phyloP scores from a whole-genome alignment of 2,329 filamentous ascomycete species.

The Diatrype stigma region DNA sequence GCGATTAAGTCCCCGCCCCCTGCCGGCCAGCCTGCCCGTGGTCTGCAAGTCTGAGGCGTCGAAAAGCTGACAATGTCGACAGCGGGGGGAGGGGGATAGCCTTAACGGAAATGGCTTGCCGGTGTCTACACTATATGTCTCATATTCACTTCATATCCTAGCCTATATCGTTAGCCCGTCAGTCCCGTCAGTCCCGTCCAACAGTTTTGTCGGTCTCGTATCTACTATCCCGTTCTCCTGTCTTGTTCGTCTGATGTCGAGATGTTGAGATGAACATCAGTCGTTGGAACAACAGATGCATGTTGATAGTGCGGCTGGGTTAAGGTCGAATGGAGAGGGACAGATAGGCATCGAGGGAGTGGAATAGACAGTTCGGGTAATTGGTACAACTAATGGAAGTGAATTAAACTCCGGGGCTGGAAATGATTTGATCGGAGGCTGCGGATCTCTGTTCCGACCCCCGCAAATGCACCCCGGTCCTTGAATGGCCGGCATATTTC shows the following conservation, averaged over 20 bases:
- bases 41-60: not conserved
- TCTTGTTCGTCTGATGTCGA: not conserved
- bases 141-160: no score
- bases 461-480: not conserved
- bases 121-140: no score
- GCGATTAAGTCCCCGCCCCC: not conserved
- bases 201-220: no score
- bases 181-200: no score
- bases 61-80: no score
- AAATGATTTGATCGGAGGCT: not conserved
- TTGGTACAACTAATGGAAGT: not conserved
- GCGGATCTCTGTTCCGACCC: not conserved
- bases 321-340: not conserved
- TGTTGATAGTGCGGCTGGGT: not conserved
- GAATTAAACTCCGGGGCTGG: not conserved
- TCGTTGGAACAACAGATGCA: not conserved
- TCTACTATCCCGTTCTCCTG: not conserved
- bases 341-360: not conserved
- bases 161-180: no score
- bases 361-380: not conserved
- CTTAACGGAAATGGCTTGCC: no score
- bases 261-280: not conserved
- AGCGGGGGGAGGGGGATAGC: no score
- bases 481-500: not conserved
- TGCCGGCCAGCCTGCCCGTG: not conserved